phyloP scores from a whole-genome alignment of 2,329 filamentous ascomycete species.

The Penicillium sp. region DNA sequence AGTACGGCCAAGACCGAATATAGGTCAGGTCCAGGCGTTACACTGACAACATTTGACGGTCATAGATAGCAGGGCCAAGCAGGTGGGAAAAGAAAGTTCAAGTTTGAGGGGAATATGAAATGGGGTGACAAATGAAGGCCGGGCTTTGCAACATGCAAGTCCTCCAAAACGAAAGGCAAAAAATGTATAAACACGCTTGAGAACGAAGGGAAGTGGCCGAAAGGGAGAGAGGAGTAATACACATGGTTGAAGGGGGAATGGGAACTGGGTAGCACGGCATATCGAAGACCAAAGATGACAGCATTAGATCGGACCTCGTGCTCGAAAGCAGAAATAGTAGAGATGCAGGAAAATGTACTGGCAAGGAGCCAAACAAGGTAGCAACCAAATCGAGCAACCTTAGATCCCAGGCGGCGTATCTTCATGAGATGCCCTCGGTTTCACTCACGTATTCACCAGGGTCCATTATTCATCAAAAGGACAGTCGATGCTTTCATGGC shows the following conservation, averaged over 20 bases:
- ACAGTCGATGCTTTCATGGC: conserved; percentile 94
- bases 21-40: not conserved
- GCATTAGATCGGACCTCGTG: conserved; percentile 9
- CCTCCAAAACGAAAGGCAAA: conserved; percentile 15
- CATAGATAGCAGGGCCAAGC: conserved; percentile 1
- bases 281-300: conserved; percentile 1
- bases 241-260: conserved; percentile 8
- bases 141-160: conserved; percentile 1
- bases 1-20: conserved; percentile 1
- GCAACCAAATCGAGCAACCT: conserved; percentile 6
- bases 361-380: conserved; percentile 20
- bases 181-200: conserved; percentile 16
- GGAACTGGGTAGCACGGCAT: not conserved
- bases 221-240: conserved; percentile 20
- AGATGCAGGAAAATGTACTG: conserved; percentile 26
- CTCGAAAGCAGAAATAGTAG: conserved; percentile 2
- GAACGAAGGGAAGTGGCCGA: conserved; percentile 17
- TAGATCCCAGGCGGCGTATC: conserved; percentile 8
- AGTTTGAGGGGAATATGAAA: conserved; percentile 7
- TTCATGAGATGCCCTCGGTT: conserved; percentile 9
- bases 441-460: conserved; percentile 13
- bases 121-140: conserved; percentile 1
- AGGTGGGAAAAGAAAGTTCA: conserved; percentile 1
- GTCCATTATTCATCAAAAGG: conserved; percentile 73
- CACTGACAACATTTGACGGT: conserved; percentile 1